phyloP scores from a whole-genome alignment of 2,329 filamentous ascomycete species.

The Hymenoscyphus scutula region DNA sequence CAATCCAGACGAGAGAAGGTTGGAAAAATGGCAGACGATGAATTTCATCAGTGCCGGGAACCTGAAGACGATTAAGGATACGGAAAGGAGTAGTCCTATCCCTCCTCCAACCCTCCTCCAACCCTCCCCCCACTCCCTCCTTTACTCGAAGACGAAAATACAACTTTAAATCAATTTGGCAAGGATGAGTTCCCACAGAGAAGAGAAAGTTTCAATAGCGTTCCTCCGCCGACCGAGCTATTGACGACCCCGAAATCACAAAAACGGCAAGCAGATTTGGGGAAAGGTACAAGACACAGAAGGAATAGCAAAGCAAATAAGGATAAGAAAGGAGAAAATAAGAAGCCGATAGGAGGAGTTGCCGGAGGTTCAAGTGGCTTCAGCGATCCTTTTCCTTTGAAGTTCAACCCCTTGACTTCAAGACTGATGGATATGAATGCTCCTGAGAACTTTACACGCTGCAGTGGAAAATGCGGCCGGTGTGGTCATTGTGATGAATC shows the following conservation, averaged over 20 bases:
- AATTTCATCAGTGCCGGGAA: background rate
- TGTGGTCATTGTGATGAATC: conserved; percentile 2
- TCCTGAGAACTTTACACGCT: background rate
- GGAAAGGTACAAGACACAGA: background rate
- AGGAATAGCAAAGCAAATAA: background rate
- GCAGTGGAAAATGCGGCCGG: background rate
- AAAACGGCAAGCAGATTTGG: background rate
- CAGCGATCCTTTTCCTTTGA: conserved; percentile 1
- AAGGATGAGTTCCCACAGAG: background rate
- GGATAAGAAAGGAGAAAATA: background rate
- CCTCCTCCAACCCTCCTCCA: background rate
- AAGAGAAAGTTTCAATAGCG: background rate
- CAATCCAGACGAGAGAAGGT: background rate
- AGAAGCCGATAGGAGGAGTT: background rate
- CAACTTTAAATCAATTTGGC: background rate
- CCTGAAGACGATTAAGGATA: background rate
- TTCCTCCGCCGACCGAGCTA: background rate
- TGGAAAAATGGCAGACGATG: background rate
- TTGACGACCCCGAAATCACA: background rate
- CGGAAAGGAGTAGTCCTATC: background rate
- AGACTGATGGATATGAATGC: conserved; percentile 6
- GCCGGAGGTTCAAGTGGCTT: conserved; percentile 4
- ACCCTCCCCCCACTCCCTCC: background rate
- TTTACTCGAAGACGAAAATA: background rate
- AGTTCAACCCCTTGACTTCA: conserved; percentile 9